Base-by-base conservation (phyloP, 768 basidiomycete species). In the Rhodosporidiobolus sp. region DNA sequence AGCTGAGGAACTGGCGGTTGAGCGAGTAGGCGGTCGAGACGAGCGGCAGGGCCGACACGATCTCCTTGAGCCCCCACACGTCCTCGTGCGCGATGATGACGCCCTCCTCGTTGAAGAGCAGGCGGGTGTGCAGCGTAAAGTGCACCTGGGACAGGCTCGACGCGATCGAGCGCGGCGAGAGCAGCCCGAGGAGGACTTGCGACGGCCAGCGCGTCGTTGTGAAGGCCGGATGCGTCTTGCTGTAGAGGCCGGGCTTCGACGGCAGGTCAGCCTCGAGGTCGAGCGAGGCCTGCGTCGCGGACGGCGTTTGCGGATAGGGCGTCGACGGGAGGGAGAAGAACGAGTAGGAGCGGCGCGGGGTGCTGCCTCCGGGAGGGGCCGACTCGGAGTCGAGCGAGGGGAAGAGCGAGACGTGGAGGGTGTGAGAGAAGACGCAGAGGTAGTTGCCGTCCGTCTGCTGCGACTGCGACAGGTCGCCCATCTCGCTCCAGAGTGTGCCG, bases 61-160 rank as follows among this genome's bases (percentile, higher is more conserved):
- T 83, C 78, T 92, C 91, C 79, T 88, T 87, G 54, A 90, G 83
- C 76, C 92, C 90, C 89, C 89, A 91, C 50, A 89, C 84, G 78
- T 92, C 91, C 38, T 89, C 85, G 79, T 93, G 91, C 76, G 87
- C 86, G 8, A 89, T 88, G 72, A 92, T 88, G 70, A 85, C 86
- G 2, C 71, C 71, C 78, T 88, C 88, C 76, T 91, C 90, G 80
- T 91, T 91, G 81, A 92, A 90, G 45, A 86, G 85, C 48, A 92
- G 84, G 38, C 87, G 86, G 8, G 90, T 89, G 67, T 89, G 89
- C 10, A 92, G 85, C 77, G 86, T 84, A 76, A 90, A 83, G 79
- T 90, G 89, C n/a, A 92, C 81, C 2, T 90, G 89, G 24, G 84
- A 83, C 11, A 90, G 80, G 22, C 84, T 85, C 20, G 86, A 81